Base-by-base conservation (phyloP, 768 basidiomycete species). In the Leucocoprinus leucothites region DNA sequence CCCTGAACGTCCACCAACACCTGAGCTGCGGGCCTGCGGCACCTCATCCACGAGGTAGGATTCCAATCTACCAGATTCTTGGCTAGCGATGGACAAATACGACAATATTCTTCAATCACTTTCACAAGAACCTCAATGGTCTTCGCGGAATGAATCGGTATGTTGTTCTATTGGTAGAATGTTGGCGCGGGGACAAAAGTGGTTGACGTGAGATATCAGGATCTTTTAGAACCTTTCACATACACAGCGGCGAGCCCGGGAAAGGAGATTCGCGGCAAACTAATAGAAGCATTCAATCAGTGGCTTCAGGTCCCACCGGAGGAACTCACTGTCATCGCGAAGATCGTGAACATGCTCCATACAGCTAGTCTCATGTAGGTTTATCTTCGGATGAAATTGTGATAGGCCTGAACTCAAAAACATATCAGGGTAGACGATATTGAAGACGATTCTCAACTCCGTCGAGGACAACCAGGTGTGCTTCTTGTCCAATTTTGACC, bases 261-360 rank as follows among this genome's bases (percentile, higher is more conserved):
- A 13, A 98, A 98, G 69, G 96, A 98, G 57, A 87, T 98, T 58
- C 85, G 97, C 9, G 76, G 85, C 0, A 81, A 86, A 62, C 79
- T 99, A 65, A 92, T 96, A 58, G 88, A 87, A 49, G 94, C 96
- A 0, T 98, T 98, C 82, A 96, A 98, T 62, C 35, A 72, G 1
- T 99, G 97, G 97, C 81, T 98, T 13, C 67, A 86, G 6, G 94
- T 98, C 1, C 89, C 92, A 0, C 66, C 72, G 24, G 79, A 81
- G 22, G 87, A 87, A 67, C 79, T 97, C 16, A 67, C 68, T 24
- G 74, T 89, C 41, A 94, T 99, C 57, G 80, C 86, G 2, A 80
- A 79, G 59, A 82, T 99, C 51, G 90, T 99, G 31, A 85, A 85
- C 64, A 98, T 96, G 94, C 76, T 98, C 18, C 97, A 99, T 62